A percentile compares a stretch with the other conserved stretches of the same genome.
These are phyloP conservation scores for Leccinum variicolor DNA, from an alignment of 768 basidiomycete species.

Conservation along the genomic window DNA sequence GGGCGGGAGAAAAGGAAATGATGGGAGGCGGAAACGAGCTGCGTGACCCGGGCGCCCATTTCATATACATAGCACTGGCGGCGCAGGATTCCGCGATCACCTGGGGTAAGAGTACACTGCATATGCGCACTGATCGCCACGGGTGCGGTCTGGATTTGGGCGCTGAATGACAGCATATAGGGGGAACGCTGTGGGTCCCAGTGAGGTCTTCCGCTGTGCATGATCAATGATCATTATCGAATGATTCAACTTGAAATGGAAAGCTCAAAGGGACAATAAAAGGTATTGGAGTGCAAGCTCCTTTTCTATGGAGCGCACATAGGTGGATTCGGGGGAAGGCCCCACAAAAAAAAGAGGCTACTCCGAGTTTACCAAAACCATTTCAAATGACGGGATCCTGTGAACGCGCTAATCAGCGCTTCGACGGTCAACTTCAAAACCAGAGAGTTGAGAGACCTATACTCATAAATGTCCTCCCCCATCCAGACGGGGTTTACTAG, in stretches of 20 bases:
- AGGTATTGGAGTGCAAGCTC: not conserved
- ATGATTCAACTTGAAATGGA: not conserved
- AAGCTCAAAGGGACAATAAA: not conserved
- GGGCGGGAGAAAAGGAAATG: not conserved
- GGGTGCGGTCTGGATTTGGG: not conserved
- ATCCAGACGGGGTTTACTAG: not conserved
- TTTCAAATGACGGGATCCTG: not conserved
- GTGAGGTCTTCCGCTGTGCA: not conserved
- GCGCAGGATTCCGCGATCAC: not conserved
- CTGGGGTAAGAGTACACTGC: not conserved
- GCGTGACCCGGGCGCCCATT: not conserved
- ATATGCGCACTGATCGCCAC: not conserved
- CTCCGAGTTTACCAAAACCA: not conserved
- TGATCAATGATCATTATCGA: not conserved
- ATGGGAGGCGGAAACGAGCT: not conserved
- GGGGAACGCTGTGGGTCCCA: not conserved
- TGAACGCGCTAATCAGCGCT: not conserved
- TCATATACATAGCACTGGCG: not conserved
- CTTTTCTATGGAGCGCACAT: not conserved
- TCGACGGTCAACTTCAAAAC: not conserved
- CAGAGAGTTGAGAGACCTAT: not conserved
- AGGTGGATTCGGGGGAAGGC: not conserved
- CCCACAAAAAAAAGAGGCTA: not conserved
- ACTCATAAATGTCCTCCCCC: not conserved
- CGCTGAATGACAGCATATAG: not conserved